Evolutionary conservation across 352 stramenopile species (phyloP).

Genomic region (Pythium monospermum): DNA sequence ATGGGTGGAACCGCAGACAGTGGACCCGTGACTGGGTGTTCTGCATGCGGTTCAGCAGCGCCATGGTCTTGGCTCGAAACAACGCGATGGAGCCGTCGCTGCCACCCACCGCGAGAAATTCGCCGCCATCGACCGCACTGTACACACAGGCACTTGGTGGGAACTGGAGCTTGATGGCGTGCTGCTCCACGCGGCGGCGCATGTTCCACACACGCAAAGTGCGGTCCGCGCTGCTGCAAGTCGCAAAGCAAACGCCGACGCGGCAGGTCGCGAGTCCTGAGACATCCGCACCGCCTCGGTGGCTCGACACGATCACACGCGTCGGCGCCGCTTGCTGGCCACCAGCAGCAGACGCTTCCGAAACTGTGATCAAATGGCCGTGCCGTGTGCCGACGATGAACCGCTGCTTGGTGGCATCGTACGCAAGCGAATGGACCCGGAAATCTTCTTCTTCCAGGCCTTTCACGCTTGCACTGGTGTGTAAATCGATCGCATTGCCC

Average conservation of each 20-base stretch:
- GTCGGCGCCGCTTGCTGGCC: no score
- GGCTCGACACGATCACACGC: conserved; percentile 45
- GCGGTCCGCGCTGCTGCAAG: conserved; percentile 35
- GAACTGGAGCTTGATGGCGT: conserved; percentile 26
- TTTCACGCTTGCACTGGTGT: conserved; percentile 22
- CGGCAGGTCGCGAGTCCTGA: conserved; percentile 21
- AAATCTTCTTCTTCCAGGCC: conserved; percentile 48
- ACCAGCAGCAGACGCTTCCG: no score
- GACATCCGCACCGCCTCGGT: conserved; percentile 25
- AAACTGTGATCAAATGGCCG: conserved; percentile 13
- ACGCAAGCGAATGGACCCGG: conserved; percentile 63
- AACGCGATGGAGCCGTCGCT: conserved; percentile 54
- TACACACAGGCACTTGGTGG: conserved; percentile 29
- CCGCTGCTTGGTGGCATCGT: conserved; percentile 38
- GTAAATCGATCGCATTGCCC: conserved; percentile 60
- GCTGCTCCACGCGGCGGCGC: conserved; percentile 25
- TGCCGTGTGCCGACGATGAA: conserved; percentile 52
- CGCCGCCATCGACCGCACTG: conserved; percentile 30
- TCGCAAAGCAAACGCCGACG: conserved; percentile 45
- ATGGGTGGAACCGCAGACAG: conserved; percentile 45
- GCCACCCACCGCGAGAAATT: conserved; percentile 49
- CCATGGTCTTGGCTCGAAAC: conserved; percentile 23
- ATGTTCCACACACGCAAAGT: conserved; percentile 61
- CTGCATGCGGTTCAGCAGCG: conserved; percentile 45
- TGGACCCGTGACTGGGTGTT: conserved; percentile 44